Base-by-base conservation (phyloP, 1,284 basidiomycete genomes). In the Puccinia coronata region DNA sequence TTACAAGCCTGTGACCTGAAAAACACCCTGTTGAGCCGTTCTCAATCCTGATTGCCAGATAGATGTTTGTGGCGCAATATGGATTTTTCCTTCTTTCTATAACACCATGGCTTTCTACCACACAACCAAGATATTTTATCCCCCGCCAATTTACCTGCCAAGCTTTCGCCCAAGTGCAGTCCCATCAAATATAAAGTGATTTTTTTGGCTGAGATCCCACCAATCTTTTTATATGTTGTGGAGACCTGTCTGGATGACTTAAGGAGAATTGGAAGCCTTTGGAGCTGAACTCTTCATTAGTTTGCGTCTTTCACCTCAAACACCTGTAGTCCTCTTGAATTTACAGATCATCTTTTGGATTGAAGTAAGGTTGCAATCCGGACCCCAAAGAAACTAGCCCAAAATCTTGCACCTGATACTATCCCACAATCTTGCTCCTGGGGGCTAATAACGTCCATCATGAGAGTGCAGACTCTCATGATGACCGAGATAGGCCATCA, bases 71-170 rank as follows among this genome's bases (percentile, higher is more conserved):
- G 96, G 94, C 83, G 98, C 98, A 88, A 91, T 99, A 81, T 99
- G 96, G 96, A 98, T 99, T 85, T 99, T 86, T 96, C 96, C 2
- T 99, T 99, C 89, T 99, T 96, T 88, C 89, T 98, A 81, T 92
- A 94, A 77, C 92, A 96, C 82, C 99, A 98, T 87, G 92, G 95
- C 1, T 98, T 99, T 88, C 96, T 97, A 11, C 94, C 95, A 0
- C 96, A 99, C 87, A 98, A 99, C 90, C 97, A 98, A 88, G 96
- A 99, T 87, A 97, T 99, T 84, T n/a, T n/a, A n/a, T 95, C 95
- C 82, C 94, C 93, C 88, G 96, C 94, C 83, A 98, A 98, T 87
- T 90, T 98, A 34, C 96, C 96, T 65, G 93, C 95, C 28, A 97
- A 99, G 87, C 90, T 99, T 39, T 87, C 98, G 63, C 96, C 96